phyloP scores from a whole-genome alignment of 225 moss, liverwort and hornwort species.

The Marchantia paleacea region DNA sequence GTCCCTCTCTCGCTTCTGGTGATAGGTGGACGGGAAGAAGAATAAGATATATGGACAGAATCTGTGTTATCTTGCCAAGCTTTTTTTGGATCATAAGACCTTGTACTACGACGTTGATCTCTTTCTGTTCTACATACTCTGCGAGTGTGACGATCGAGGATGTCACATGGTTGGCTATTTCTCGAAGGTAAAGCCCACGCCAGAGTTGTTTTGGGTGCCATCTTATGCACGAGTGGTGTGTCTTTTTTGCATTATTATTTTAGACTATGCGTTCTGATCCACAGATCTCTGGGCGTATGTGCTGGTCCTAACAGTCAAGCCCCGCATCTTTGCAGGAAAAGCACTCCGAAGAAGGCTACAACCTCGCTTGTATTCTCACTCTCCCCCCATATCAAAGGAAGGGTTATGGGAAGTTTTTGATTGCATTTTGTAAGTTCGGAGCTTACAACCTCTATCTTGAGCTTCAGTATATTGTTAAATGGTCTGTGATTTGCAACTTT shows the following conservation, averaged over 20 bases:
- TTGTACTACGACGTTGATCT: slow-evolving; percentile 95
- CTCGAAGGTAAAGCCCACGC: slow-evolving; percentile 47
- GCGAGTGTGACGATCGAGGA: slow-evolving; percentile 94
- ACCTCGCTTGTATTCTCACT: slow-evolving; percentile 83
- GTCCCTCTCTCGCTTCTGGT: background rate
- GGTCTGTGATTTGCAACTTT: too few species aligned
- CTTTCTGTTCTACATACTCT: slow-evolving; percentile 88
- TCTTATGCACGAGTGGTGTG: background rate
- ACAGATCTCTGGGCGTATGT: background rate
- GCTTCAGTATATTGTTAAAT: too few species aligned
- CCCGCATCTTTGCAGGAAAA: slow-evolving; percentile 51
- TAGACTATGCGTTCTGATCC: background rate
- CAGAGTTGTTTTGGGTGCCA: background rate
- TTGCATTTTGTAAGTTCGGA: slow-evolving; percentile 63
- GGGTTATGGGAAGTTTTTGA: slow-evolving; percentile 92
- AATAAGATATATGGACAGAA: slow-evolving; percentile 98
- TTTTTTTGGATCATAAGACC: slow-evolving; percentile 91
- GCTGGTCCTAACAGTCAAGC: background rate
- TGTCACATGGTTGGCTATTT: slow-evolving; percentile 99
- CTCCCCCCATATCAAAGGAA: slow-evolving; percentile 96
- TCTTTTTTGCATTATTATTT: background rate
- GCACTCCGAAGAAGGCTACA: slow-evolving; percentile 94
- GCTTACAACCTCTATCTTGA: background rate
- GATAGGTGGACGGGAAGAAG: slow-evolving; percentile 87
- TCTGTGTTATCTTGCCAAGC: slow-evolving; percentile 85